Conservation (phyloP, 495 filamentous ascomycete species). For the Penicillium ochrochloron region DNA sequence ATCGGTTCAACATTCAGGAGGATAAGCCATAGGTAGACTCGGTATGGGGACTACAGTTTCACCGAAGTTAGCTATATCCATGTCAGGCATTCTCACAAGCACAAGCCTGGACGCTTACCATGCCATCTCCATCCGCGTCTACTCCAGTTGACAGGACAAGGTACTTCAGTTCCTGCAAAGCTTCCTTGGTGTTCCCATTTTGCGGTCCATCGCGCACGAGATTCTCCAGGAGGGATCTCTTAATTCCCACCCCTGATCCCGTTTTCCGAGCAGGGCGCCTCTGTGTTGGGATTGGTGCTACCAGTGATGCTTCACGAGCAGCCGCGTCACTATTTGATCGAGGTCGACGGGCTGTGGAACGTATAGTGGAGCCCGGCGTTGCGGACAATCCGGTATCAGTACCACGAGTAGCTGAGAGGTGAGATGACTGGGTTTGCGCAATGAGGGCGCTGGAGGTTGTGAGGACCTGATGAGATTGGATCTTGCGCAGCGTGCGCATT, state of each 20-base stretch:
- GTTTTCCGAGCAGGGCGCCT: constrained; percentile 59
- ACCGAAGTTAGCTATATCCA: neutral
- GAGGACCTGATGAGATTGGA: constrained; percentile 56
- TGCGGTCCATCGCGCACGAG: constrained; percentile 75
- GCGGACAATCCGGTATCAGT: constrained; percentile 25
- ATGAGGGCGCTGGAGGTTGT: constrained; percentile 40
- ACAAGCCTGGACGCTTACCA: constrained; percentile 58
- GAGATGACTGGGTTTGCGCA: constrained; percentile 46
- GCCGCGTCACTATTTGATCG: constrained; percentile 77
- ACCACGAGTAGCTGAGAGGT: constrained; percentile 31
- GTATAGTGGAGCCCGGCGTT: constrained; percentile 29
- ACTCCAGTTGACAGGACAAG: constrained; percentile 79
- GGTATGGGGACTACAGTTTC: constrained; percentile 73
- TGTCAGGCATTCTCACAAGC: neutral
- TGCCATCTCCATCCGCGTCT: constrained; percentile 84
- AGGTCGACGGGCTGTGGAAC: constrained; percentile 54
- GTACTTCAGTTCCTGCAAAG: constrained; percentile 74
- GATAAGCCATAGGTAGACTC: constrained; percentile 95
- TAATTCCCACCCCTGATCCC: constrained; percentile 58
- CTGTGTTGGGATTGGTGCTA: constrained; percentile 36
- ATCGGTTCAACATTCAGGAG: constrained; percentile 84
- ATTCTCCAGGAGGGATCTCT: constrained; percentile 64
- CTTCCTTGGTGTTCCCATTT: constrained; percentile 64
- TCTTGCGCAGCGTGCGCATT: constrained; percentile 55
- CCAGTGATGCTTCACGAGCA: constrained; percentile 41